Base-by-base conservation (phyloP, 2,329 filamentous ascomycete genomes). In the Moelleriella libera region DNA sequence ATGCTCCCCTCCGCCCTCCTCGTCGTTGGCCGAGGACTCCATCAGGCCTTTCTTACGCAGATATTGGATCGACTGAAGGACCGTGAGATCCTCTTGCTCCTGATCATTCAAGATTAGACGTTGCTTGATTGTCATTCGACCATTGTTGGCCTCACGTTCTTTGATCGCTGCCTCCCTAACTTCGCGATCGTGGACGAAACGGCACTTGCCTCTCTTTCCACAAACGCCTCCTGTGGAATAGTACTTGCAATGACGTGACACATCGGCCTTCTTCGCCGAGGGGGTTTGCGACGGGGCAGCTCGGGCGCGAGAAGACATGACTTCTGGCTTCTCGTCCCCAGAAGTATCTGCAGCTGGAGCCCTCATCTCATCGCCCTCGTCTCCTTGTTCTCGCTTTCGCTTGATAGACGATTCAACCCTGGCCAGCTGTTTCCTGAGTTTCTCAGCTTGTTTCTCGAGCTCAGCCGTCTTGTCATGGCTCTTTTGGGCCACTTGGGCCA, bases 161-260 rank as follows among this genome's bases (percentile, higher is more conserved):
- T 72, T 74, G 45, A 83, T 68, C 49, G 79, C 79, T 53, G 76
- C 76, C 56, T 80, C 76, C 54, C 80, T 72, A 49, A 80, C 74
- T 52, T 75, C 73, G 14, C 74, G 71, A 59, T 83, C 80, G 61
- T 83, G 80, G 53, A 82, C 77, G 65, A 83, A 83, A 65, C 80
- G 80, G 69, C 80, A 83, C 78, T 83, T 83, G 77, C 78, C 77
- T 74, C 82, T 82, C 72, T 83, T 83, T 46, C 79, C 80, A 64
- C 80, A 83, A 49, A 71, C 80, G 51, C 80, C 80, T 54, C 80
- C 80, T 46, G 79, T 83, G 40, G 79, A 80, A 60, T 76, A 83
- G 62, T 83, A 83, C 64, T 83, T 83, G 75, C 80, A 83, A 57
- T 82, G 79, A 53, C 75, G 78, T 45, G 75, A 72, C 41, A 80